Base-by-base conservation (phyloP, 768 basidiomycete species). In the Lactarius quietus region DNA sequence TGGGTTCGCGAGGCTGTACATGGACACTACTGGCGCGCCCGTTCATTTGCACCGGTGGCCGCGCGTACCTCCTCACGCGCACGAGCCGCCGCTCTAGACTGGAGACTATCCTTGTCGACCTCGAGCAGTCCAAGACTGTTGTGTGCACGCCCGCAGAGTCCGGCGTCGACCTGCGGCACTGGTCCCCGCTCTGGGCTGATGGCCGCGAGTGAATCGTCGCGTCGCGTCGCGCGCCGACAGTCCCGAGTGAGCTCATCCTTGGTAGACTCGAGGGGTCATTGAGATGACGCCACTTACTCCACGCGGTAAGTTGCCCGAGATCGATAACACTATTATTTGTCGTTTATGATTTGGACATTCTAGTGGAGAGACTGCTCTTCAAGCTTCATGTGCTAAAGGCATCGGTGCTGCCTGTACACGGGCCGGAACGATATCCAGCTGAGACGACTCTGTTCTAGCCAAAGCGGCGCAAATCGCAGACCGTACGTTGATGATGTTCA, bases 1-100 rank as follows among this genome's bases (percentile, higher is more conserved):
- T 3, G 73, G 69, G 3, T 76, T 77, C 65, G 76, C 76, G 3
- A 76, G 77, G 4, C 61, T 78, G 9, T 78, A 74, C 62, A 52
- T 69, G 54, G 73, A 74, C 33, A 66, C 64, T 75, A 3, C 71
- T 73, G 3, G 39, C 70, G 9, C 61, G 66, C 17, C 72, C 74
- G 3, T 75, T 77, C 57, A 59, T 77, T 10, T 45, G 62, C 6
- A 35, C 61, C 6, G 52, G 61, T 17, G 53, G 31, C 14, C 54
- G 55, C 8, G 29, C 63, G 17, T 62, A 67, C 14, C 18, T 74
- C 35, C 64, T 68, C 17, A 59, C 71, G 20, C 64, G 67, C 23
- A 71, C 72, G 17, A 65, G 68, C 17, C 73, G 67, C 61, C 67
- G 73, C 14, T 72, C 72, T 1, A 62, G 71, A 17, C 28, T 65